These are phyloP conservation scores for Tylopilus vinaceipallidus DNA, from an alignment of 768 basidiomycete genomes.

Conservation along the genomic window DNA sequence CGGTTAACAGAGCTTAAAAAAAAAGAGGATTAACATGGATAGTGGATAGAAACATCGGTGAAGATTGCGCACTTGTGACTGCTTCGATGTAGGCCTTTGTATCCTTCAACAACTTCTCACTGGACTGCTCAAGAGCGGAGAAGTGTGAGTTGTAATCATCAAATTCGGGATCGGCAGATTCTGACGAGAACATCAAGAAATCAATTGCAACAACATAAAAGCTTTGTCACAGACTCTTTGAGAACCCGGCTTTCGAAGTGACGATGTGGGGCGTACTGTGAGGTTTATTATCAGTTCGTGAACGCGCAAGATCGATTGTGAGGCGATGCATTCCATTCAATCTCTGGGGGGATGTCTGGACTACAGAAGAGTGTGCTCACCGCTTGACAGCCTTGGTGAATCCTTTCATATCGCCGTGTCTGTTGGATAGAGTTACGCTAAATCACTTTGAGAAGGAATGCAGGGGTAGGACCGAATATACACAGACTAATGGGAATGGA, in stretches of 20 bases:
- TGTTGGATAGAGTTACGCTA: not conserved
- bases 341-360: not conserved
- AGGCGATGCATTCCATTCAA: constrained; percentile 1
- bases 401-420: constrained; percentile 67
- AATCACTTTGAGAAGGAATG: not conserved
- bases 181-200: constrained; percentile 36
- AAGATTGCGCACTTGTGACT: constrained; percentile 52
- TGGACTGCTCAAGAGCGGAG: constrained; percentile 67
- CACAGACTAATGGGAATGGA: not conserved
- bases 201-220: not conserved
- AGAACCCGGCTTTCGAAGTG: constrained; percentile 83
- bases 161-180: constrained; percentile 85
- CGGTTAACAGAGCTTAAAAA: constrained; percentile 59
- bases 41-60: not conserved
- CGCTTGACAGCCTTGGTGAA: constrained; percentile 74
- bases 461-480: not conserved
- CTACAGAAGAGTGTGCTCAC: constrained; percentile 37
- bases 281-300: constrained; percentile 9
- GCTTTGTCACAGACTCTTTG: constrained; percentile 72
- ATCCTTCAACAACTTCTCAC: constrained; percentile 92
- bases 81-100: constrained; percentile 83
- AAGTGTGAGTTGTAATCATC: constrained; percentile 86
- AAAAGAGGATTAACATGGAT: constrained; percentile 2
- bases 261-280: constrained; percentile 87
- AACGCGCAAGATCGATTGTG: constrained; percentile 6